Conservation (phyloP, 2,329 filamentous ascomycete genomes). For the Cadophora gregata region DNA sequence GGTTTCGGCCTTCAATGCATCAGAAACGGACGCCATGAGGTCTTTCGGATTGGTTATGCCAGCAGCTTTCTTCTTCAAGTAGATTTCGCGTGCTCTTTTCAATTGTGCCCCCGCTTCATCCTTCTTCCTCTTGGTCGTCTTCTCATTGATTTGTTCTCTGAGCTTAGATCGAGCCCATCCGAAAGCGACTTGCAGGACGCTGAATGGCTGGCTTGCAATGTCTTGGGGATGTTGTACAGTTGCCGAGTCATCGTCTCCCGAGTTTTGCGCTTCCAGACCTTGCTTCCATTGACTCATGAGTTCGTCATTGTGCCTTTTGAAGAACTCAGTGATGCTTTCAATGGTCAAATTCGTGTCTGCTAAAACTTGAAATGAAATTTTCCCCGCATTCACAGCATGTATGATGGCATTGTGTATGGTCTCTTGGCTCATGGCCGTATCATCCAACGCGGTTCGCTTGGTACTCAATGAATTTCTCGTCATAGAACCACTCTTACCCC, state of each 20-base stretch:
- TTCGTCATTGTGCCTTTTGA: background rate
- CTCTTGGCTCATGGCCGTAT: background rate
- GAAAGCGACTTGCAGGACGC: background rate
- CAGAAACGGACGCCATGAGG: background rate
- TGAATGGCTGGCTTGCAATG: background rate
- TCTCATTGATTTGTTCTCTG: background rate
- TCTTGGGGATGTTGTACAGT: background rate
- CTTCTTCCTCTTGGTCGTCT: background rate
- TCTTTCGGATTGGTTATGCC: background rate
- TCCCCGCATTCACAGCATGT: background rate
- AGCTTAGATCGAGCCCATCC: background rate
- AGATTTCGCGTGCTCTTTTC: background rate
- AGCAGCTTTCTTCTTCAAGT: background rate
- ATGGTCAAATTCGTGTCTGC: background rate
- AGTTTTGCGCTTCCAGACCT: background rate
- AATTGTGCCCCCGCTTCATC: background rate
- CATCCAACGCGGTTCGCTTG: background rate
- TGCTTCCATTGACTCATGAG: background rate
- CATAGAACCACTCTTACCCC: background rate
- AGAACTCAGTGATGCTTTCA: slow-evolving; percentile 2
- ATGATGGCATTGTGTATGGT: background rate
- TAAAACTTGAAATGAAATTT: background rate
- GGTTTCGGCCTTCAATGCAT: background rate
- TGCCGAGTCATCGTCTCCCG: background rate
- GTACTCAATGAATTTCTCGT: background rate